Base-by-base conservation (phyloP, 1,284 basidiomycete species). In the Boletellus deceptivus region DNA sequence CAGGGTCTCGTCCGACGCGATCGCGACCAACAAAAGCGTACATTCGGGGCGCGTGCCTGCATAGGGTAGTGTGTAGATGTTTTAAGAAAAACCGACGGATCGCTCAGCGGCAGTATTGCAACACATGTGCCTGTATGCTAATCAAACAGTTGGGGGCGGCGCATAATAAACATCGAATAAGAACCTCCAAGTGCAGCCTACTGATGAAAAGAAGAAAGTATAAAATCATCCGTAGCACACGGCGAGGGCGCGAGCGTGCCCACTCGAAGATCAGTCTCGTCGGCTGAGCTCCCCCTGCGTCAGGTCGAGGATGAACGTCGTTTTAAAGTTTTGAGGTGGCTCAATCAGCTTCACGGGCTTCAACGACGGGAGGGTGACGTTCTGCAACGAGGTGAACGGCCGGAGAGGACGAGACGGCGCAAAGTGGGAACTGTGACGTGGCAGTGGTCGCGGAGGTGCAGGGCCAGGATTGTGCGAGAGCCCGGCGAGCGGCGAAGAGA, bases 251-350 rank as follows among this genome's bases (percentile, higher is more conserved):
- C 29, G 13, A 14, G 13, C 27, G 29, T 13, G 29, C 29, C 25
- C 29, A 14, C 34, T 14, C 34, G 14, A 35, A 34, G 27, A 16
- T 75, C 67, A 86, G 57, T 85, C 84, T 67, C 82, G 83, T 60
- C 87, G 74, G 65, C 86, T 80, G 64, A 91, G 78, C 66, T 91
- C 89, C 11, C 81, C 86, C 63, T 89, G 89, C 1, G 88, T 89
- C 53, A 91, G 76, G 68, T 90, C 79, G 46, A 91, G 78, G 53
- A 86, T 74, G 59, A 90, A 90, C 46, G 80, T 82, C 47, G 76
- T 71, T 59, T 79, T 78, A 68, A 82, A 82, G 66, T 85, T 82
- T 59, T 82, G 76, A 27, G 89, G 86, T 9, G 86, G 84, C 63
- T 89, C 78, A 52, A 91, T 89, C 63, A 89, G 74, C 64, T 91